Percentiles rank a stretch among this genome's conserved stretches.
These are phyloP conservation scores for Eimeria maxima DNA, from an alignment of 169 alveolate genomes.

Conservation along the genomic window DNA sequence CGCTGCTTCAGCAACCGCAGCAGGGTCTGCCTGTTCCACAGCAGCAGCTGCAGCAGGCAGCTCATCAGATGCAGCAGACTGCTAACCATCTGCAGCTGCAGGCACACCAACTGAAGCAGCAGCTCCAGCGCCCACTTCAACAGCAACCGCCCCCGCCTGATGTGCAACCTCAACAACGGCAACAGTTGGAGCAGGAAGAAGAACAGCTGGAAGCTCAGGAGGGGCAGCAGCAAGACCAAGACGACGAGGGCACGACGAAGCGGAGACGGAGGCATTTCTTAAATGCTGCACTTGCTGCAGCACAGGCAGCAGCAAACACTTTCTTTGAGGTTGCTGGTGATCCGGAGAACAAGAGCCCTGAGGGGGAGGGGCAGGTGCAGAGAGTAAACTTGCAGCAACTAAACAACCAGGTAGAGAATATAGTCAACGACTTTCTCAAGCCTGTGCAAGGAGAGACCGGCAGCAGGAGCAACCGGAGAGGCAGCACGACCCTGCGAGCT, in stretches of 20 bases:
- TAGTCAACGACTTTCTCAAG: conserved; percentile 50
- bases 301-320: conserved; percentile 65
- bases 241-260: background rate
- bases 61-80: conserved; percentile 12
- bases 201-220: conserved; percentile 36
- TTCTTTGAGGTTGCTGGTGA: conserved; percentile 39
- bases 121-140: conserved; percentile 1
- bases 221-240: conserved; percentile 12
- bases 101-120: conserved; percentile 20
- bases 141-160: background rate
- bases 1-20: background rate
- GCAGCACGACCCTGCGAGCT: conserved; percentile 10
- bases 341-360: background rate
- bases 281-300: conserved; percentile 60
- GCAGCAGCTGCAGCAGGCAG: background rate
- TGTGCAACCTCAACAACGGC: background rate
- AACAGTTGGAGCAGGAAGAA: background rate
- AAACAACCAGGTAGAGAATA: conserved; percentile 46
- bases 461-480: background rate
- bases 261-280: conserved; percentile 29
- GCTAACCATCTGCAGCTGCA: conserved; percentile 16
- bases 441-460: background rate
- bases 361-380: background rate
- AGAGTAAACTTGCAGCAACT: conserved; percentile 23
- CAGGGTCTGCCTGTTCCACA: conserved; percentile 2